Percentiles rank a stretch among this genome's conserved stretches.
Evolutionary conservation across 306 rosid genomes (phyloP).

Genomic region (Senna tora): DNA sequence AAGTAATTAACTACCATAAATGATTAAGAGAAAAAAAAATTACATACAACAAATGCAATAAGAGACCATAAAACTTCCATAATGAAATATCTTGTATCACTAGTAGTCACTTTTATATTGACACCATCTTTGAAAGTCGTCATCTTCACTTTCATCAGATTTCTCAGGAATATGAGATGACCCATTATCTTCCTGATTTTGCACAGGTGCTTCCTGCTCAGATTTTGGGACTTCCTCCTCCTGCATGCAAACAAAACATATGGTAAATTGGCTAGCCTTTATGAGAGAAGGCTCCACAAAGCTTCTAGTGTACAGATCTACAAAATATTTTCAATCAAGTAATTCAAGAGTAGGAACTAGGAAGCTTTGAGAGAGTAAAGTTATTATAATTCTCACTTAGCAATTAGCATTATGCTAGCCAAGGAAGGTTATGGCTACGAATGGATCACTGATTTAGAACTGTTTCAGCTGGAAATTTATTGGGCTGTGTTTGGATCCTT

Average conservation of each 20-base stretch:
- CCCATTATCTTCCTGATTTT: slow-evolving; percentile 48
- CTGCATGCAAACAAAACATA: slow-evolving; percentile 44
- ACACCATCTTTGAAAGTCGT: slow-evolving; percentile 41
- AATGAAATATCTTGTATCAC: slow-evolving; percentile 4
- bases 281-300: slow-evolving; percentile 12
- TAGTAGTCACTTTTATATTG: slow-evolving; percentile 47
- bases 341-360: slow-evolving; percentile 1
- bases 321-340: neutral
- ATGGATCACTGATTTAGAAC: too few relatives aligned
- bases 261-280: neutral
- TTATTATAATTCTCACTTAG: neutral
- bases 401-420: neutral
- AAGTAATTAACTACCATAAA: neutral
- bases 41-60: neutral
- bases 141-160: slow-evolving; percentile 55
- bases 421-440: neutral
- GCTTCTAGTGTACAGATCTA: neutral
- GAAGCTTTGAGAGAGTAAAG: slow-evolving; percentile 8
- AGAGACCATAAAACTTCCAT: neutral
- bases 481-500: too few relatives aligned
- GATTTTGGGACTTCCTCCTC: slow-evolving; percentile 50
- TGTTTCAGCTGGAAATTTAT: too few relatives aligned
- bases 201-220: slow-evolving; percentile 39
- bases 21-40: neutral
- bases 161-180: slow-evolving; percentile 54